These are phyloP conservation scores for Blastomyces gilchristii DNA, from an alignment of 2,329 filamentous ascomycete species.

Conservation along the genomic window DNA sequence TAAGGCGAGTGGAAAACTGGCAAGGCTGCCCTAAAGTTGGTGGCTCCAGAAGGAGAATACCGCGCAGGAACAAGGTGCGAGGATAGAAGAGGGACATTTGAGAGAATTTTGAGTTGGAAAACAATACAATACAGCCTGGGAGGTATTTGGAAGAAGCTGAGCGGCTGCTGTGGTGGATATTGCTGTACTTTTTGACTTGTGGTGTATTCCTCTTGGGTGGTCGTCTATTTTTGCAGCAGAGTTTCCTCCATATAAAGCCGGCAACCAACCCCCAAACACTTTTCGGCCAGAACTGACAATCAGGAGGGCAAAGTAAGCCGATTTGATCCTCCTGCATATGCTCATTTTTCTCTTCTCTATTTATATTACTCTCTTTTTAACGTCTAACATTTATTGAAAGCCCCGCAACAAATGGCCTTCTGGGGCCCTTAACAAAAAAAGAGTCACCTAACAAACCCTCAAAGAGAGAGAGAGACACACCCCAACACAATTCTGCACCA, in stretches of 20 bases:
- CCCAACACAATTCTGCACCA: not conserved
- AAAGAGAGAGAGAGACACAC: conserved; percentile 1
- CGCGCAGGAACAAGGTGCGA: conserved; percentile 7
- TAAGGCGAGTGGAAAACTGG: conserved; percentile 20
- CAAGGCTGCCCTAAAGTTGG: not conserved
- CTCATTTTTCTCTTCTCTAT: not conserved
- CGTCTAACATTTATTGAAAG: conserved; percentile 4
- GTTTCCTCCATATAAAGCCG: conserved; percentile 1
- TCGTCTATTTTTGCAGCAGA: conserved; percentile 1
- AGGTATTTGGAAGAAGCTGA: not conserved
- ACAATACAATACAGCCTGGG: conserved; percentile 5
- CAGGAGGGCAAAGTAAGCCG: conserved; percentile 8
- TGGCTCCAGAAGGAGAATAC: conserved; percentile 10
- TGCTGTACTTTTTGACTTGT: conserved; percentile 9
- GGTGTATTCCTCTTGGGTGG: conserved; percentile 7
- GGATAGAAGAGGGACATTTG: conserved; percentile 3
- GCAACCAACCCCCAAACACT: conserved; percentile 1
- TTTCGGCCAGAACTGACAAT: not conserved
- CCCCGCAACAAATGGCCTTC: not conserved
- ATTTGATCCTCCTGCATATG: conserved; percentile 6
- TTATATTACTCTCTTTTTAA: not conserved
- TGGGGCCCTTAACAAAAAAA: conserved; percentile 4
- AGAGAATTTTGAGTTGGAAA: not conserved
- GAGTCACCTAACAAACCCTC: conserved; percentile 1
- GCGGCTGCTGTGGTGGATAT: conserved; percentile 7